Percentiles rank a stretch among this genome's conserved stretches.
Evolutionary conservation across 257 asterid species (phyloP).

Genomic region (Solanum medicagineum): DNA sequence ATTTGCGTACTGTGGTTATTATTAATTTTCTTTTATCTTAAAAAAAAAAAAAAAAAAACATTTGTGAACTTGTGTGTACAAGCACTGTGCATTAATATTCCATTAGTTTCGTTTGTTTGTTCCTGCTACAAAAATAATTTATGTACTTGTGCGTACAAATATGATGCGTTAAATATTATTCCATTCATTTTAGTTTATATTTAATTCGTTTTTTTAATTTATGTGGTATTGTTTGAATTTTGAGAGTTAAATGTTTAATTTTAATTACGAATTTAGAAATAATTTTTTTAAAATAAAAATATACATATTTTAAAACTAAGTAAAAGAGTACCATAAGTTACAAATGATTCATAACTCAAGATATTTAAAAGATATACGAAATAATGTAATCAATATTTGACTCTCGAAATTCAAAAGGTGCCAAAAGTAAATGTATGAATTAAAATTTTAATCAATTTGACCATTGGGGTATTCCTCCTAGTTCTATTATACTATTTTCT

Average conservation of each 20-base stretch:
- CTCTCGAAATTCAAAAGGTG: too few species aligned
- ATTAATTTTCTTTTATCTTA: not conserved
- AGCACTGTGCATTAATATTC: not conserved
- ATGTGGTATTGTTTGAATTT: not conserved
- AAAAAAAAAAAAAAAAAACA: not conserved
- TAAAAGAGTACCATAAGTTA: too few species aligned
- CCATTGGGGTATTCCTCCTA: not conserved
- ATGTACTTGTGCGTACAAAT: not conserved
- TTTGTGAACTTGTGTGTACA: not conserved
- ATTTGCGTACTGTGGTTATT: not conserved
- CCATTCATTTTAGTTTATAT: not conserved
- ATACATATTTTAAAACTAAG: too few species aligned
- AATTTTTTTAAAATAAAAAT: too few species aligned
- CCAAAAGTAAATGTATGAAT: not conserved
- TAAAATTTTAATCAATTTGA: not conserved
- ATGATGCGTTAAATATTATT: not conserved
- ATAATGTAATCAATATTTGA: too few species aligned
- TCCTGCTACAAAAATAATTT: not conserved
- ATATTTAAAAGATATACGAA: too few species aligned
- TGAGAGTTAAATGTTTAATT: not conserved
- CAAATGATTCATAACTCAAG: too few species aligned
- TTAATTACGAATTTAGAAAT: too few species aligned
- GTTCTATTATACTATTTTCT: not conserved
- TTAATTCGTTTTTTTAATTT: not conserved
- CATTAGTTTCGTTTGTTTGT: not conserved